Evolutionary conservation across 1,284 basidiomycete species (phyloP), one percentile per base, ranked within the genome.

Genomic region (Violaceomyces palustris): DNA sequence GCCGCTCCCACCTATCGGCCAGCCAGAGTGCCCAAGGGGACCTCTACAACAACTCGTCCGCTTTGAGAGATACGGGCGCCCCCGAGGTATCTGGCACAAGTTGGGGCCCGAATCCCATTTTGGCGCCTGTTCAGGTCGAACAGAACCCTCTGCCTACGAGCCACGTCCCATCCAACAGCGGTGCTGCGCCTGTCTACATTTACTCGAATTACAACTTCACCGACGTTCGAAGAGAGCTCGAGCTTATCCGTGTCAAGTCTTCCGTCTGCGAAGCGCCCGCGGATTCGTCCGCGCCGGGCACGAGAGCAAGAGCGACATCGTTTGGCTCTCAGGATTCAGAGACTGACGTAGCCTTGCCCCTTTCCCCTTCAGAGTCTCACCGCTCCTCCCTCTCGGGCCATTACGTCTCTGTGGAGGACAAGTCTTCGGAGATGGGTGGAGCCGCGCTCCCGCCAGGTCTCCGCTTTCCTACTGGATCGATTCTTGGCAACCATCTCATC

Each of bases 121-220:
- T n/a, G n/a, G n/a, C n/a, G n/a, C 25, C 27, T 1, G 14, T 17
- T 30, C 42, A 39, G 36, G 56, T 59, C 26, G 51, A 59, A 48
- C 51, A 54, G 25, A 54, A 57, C 22, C 44, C 49, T 1, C 45
- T 65, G 9, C 56, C 60, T 1, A 58, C 55, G 53, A 65, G 60
- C 43, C 36, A 31, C 15, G 28, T 29, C 7, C 31, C 48, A 10
- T 31, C 40, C 28, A 28, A 42, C 3, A 26, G 38, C 6, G 39
- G 46, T 18, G n/a, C 52, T 0, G 24, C 58, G 39, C 65, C 67
- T 6, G 38, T 67, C 24, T 65, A 53, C 31, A 47, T 69, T 15
- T 69, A 69, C 44, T 64, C 67, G 10, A 69, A 69, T 32, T 67
- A 65, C 57, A 67, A 67, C 39, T 69, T 69, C 33, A 64, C 64